These are phyloP conservation scores for Wickerhamiella pararugosa DNA, from an alignment of 1,139 yeast genomes.

Conservation along the genomic window DNA sequence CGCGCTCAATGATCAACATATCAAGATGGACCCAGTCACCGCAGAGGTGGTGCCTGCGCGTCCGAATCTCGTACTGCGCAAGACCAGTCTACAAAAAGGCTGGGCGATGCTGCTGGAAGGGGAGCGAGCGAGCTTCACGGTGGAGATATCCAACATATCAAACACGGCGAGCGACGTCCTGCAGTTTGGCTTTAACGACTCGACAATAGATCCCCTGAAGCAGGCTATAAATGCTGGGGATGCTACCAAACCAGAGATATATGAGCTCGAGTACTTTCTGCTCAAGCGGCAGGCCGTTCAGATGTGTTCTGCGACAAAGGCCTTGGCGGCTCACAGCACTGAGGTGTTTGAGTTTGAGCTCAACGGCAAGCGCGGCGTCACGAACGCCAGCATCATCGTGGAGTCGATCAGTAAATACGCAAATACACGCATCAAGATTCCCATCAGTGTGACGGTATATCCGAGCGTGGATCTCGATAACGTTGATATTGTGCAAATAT, in stretches of 20 bases:
- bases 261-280: slow-evolving; percentile 62
- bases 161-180: slow-evolving; percentile 12
- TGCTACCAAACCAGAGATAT: slow-evolving; percentile 44
- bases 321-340: slow-evolving; percentile 17
- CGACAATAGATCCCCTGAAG: slow-evolving; percentile 53
- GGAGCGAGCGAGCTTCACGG: slow-evolving; percentile 38
- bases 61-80: slow-evolving; percentile 43
- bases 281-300: slow-evolving; percentile 42
- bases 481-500: slow-evolving; percentile 50
- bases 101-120: slow-evolving; percentile 77
- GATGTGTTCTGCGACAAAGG: slow-evolving; percentile 9
- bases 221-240: slow-evolving; percentile 30
- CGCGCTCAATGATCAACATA: slow-evolving; percentile 6
- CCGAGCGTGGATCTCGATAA: slow-evolving; percentile 62
- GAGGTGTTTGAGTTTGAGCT: slow-evolving; percentile 39
- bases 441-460: slow-evolving; percentile 51
- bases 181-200: slow-evolving; percentile 50
- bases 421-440: slow-evolving; percentile 44
- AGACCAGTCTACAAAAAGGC: slow-evolving; percentile 42
- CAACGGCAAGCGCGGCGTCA: slow-evolving; percentile 61
- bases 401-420: slow-evolving; percentile 43
- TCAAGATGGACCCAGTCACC: slow-evolving; percentile 7
- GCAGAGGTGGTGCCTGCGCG: slow-evolving; percentile 45
- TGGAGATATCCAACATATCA: slow-evolving; percentile 39
- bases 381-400: slow-evolving; percentile 45